Evolutionary conservation across 1,139 yeast species (phyloP).

Genomic region (Yamadazyma taylorii): DNA sequence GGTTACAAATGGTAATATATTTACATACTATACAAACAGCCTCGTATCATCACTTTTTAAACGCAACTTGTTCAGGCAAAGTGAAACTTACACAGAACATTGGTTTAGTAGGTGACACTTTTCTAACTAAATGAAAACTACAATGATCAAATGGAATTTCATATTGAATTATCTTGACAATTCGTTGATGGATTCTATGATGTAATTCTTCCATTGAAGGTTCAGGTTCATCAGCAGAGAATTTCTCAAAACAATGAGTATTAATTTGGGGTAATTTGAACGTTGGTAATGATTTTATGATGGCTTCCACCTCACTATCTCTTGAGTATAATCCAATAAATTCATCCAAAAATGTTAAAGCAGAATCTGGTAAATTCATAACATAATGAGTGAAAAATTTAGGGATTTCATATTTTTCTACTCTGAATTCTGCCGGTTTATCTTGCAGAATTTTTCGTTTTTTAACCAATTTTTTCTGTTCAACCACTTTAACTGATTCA

Average conservation of each 20-base stretch:
- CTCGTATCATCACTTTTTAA: too few relatives aligned
- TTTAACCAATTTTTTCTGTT: slow-evolving; percentile 28
- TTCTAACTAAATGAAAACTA: slow-evolving; percentile 78
- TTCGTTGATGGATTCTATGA: slow-evolving; percentile 57
- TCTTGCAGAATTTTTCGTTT: slow-evolving; percentile 32
- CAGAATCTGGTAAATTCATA: slow-evolving; percentile 95
- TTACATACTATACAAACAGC: slow-evolving; percentile 2
- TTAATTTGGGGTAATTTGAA: slow-evolving; percentile 73
- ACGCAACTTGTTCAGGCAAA: slow-evolving; percentile 80
- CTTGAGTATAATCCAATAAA: slow-evolving; percentile 66
- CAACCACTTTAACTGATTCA: slow-evolving; percentile 21
- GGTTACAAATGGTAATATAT: too few relatives aligned
- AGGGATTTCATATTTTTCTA: slow-evolving; percentile 51
- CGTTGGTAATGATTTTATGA: slow-evolving; percentile 36
- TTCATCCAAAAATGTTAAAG: slow-evolving; percentile 78
- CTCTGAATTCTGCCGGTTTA: slow-evolving; percentile 30
- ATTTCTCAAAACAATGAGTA: slow-evolving; percentile 92
- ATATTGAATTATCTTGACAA: slow-evolving; percentile 53
- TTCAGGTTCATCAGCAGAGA: slow-evolving; percentile 67
- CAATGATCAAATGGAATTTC: slow-evolving; percentile 49
- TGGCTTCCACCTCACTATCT: slow-evolving; percentile 34
- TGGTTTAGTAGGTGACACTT: slow-evolving; percentile 94
- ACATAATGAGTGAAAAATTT: slow-evolving; percentile 68
- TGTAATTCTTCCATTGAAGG: slow-evolving; percentile 67
- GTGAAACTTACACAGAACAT: slow-evolving; percentile 88